phyloP scores from a whole-genome alignment of 768 basidiomycete genomes.

The Tricholoma matsutake region DNA sequence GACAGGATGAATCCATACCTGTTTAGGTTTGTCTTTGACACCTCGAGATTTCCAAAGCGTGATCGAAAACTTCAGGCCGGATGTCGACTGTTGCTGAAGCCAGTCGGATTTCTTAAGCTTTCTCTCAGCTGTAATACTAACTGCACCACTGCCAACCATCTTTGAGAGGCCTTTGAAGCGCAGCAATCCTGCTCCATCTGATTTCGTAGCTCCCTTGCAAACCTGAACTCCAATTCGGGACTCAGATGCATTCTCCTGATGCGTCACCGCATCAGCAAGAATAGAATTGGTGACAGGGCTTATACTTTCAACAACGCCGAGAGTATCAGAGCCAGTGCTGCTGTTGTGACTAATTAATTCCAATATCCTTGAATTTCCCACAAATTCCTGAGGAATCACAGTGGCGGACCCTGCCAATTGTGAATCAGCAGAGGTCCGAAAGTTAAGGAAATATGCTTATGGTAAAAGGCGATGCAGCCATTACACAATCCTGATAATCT shows the following conservation, averaged over 20 bases:
- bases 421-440: not conserved
- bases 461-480: not conserved
- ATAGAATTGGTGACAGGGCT: not conserved
- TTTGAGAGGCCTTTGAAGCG: not conserved
- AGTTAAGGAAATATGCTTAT: not conserved
- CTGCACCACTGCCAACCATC: not conserved
- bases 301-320: not conserved
- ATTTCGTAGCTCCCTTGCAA: not conserved
- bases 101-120: not conserved
- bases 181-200: not conserved
- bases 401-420: not conserved
- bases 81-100: not conserved
- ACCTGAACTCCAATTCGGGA: not conserved
- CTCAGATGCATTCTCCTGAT: not conserved
- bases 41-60: not conserved
- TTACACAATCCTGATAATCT: not conserved
- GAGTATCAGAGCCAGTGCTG: not conserved
- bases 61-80: not conserved
- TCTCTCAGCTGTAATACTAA: not conserved
- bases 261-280: not conserved
- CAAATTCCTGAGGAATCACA: not conserved
- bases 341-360: not conserved
- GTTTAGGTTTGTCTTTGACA: not conserved
- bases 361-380: not conserved
- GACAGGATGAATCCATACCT: not conserved